A percentile compares a stretch with the other conserved stretches of the same genome.
phyloP scores from a whole-genome alignment of 169 alveolate genomes.

The Cyclospora cayetanensis region DNA sequence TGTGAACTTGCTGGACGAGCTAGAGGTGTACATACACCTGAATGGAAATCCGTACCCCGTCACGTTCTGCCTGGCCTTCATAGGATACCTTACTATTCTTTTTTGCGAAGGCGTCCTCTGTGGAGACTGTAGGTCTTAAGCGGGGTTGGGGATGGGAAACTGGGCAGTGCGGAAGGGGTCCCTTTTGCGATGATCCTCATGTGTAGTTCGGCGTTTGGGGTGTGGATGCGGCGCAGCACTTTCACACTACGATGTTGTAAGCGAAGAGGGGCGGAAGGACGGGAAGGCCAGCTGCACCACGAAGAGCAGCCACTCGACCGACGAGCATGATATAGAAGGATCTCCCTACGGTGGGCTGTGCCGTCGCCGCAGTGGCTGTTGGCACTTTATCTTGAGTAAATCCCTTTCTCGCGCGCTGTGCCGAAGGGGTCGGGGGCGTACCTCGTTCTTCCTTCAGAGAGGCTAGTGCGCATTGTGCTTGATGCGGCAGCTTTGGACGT shows the following conservation, averaged over 20 bases:
- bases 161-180: not conserved
- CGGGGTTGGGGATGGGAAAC: not conserved
- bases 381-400: no score
- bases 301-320: not conserved
- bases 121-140: not conserved
- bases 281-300: not conserved
- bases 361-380: no score
- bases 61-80: constrained; percentile 13
- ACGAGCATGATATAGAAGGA: not conserved
- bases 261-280: not conserved
- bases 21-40: not conserved
- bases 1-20: constrained; percentile 1
- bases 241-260: not conserved
- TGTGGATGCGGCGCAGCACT: not conserved
- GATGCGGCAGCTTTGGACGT: no score
- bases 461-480: no score
- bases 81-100: constrained; percentile 42
- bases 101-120: constrained; percentile 50
- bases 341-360: not conserved
- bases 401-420: no score
- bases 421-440: no score
- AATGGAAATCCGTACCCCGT: not conserved
- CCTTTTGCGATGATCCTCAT: no score
- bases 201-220: not conserved
- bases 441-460: no score